Base-by-base conservation (phyloP, 805 yeast species). In the Yarrowia osloensis region DNA sequence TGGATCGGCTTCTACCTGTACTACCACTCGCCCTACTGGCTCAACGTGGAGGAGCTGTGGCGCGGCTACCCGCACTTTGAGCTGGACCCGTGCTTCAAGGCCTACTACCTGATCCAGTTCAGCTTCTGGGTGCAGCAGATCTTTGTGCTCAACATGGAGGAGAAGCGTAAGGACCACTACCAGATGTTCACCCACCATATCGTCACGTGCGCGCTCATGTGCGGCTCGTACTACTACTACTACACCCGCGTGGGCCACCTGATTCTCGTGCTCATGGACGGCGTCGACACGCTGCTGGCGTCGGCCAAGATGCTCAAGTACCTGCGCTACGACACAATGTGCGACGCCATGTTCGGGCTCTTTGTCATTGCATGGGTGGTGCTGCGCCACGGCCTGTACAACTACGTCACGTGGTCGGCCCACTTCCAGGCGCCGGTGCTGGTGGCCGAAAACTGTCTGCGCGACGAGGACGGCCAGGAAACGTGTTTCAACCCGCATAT, bases 171-270 rank as follows among this genome's bases (percentile, higher is more conserved):
- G 74, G 98, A 92, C 75, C 87, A 90, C 75, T 76, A 78, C 71
- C 97, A 92, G 77, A 92, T 92, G 98, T 85, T 91, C 73, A 79
- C 87, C 54, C 98, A 92, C 76, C 98, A 92, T 77, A 86, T 93
- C 67, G 87, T 93, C 67, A 92, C 98, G 0, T 82, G 87, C 71
- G 71, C 80, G 24, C 81, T 92, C 67, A 82, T 89, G 29, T 75
- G 82, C 13, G 94, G 95, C 1, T 88, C 95, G 0, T 92, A 91
- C 76, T 81, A 80, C 73, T 86, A 85, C 74, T 87, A 89, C 77
- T 89, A 87, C 77, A 85, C 88, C 37, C 82, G 90, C 40, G 84
- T 90, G 67, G 97, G 98, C 33, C 90, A 91, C 76, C 82, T 88
- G 31, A 88, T 92, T 52, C 77, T 91, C 70, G 82, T 87, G 69